Evolutionary conservation across 805 yeast genomes (phyloP).

Genomic region (Metschnikowia lachancei): DNA sequence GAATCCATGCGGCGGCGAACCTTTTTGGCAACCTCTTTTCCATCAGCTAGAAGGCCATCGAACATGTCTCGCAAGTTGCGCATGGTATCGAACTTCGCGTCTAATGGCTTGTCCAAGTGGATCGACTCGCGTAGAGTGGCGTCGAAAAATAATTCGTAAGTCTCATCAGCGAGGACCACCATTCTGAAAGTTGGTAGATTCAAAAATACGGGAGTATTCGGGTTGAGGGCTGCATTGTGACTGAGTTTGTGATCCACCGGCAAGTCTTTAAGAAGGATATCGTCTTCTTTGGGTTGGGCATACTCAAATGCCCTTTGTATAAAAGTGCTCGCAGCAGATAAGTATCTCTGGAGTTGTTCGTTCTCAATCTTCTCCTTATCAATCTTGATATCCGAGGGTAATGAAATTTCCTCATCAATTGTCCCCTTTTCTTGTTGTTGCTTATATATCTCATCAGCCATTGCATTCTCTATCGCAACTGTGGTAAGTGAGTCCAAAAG

Average conservation of each 20-base stretch:
- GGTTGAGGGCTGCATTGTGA: conserved; percentile 82
- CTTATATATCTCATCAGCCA: conserved; percentile 59
- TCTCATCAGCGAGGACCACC: conserved; percentile 92
- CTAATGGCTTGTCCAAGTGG: conserved; percentile 58
- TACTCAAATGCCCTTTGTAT: conserved; percentile 86
- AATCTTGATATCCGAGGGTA: conserved; percentile 60
- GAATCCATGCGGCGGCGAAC: conserved; percentile 86
- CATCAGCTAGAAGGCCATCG: conserved; percentile 89
- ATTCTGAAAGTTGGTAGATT: conserved; percentile 87
- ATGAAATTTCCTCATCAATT: conserved; percentile 30
- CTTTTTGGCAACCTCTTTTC: conserved; percentile 84
- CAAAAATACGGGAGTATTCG: conserved; percentile 68
- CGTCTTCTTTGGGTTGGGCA: conserved; percentile 65
- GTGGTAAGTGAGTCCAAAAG: conserved; percentile 64
- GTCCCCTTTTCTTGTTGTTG: conserved; percentile 35
- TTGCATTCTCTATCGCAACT: conserved; percentile 58
- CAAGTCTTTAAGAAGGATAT: conserved; percentile 36
- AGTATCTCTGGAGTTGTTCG: conserved; percentile 73
- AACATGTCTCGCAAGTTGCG: conserved; percentile 79
- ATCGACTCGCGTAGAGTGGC: conserved; percentile 64
- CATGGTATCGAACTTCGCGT: conserved; percentile 45
- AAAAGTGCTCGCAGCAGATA: conserved; percentile 83
- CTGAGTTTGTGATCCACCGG: conserved; percentile 39
- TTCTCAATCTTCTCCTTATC: conserved; percentile 61
- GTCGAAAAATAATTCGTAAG: conserved; percentile 81